Base-by-base conservation (phyloP, 352 stramenopile genomes). In the Chrysophaeum taylorii region DNA sequence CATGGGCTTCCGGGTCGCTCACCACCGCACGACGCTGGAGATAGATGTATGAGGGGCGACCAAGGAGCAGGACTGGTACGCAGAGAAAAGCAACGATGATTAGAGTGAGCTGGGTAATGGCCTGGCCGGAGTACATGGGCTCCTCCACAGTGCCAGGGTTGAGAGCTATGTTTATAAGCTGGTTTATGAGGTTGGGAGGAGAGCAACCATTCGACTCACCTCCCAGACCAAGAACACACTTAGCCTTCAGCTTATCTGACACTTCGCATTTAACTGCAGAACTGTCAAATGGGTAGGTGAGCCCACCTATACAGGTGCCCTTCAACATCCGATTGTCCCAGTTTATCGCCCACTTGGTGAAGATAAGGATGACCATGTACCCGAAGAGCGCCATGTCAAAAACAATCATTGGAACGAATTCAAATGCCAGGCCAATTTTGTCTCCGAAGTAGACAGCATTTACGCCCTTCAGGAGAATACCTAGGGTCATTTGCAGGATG, bases 291-390 rank as follows among this genome's bases (percentile, higher is more conserved):
- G n/a, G n/a, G 29, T 62, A 42, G 7, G 42, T 57, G 4, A 39
- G 21, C 27, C 52, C 52, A 35, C 60, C 62, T 41, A 85, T 80
- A 69, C 87, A 93, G 16, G 84, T 88, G 9, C 81, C 83, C 2
- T 76, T 82, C 73, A 86, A 75, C 91, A 97, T 97, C 72, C 91
- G 87, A 67, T 91, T 87, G 21, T 96, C 93, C 94, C 94, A 98
- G 84, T 98, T 87, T 76, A 98, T 98, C 71, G 81, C 89, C 95
- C 95, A 99, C 84, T 99, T 99, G 82, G 97, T 92, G 36, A 99
- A 86, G 79, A 99, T 98, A 53, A 99, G 71, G 33, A 98, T 82
- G 63, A 97, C 84, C 94, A 99, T 99, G 90, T 98, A 99, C 69
- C 96, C 88, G 81, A 99, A 99, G 33, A 99, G 85, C 27, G 89